These are phyloP conservation scores for Chaetomium olivaceum DNA, from an alignment of 2,329 filamentous ascomycete genomes.

Conservation along the genomic window DNA sequence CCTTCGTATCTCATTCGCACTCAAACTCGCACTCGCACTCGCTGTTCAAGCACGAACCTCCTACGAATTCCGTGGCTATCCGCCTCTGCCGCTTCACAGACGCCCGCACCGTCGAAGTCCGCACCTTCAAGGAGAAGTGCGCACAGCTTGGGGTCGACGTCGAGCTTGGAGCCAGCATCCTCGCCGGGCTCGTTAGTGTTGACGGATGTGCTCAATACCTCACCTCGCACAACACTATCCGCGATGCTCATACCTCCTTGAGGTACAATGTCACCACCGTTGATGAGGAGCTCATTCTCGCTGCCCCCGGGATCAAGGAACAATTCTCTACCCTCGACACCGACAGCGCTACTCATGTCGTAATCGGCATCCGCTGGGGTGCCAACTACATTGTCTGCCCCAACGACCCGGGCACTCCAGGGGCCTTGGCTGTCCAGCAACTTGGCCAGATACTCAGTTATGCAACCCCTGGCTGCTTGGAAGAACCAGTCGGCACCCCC, in stretches of 20 bases:
- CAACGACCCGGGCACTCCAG: not conserved
- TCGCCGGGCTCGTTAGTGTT: not conserved
- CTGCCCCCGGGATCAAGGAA: not conserved
- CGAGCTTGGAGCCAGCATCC: not conserved
- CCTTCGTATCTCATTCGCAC: not conserved
- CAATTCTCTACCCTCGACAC: not conserved
- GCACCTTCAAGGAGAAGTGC: not conserved
- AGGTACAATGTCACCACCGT: not conserved
- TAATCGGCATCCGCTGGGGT: not conserved
- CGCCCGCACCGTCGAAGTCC: not conserved
- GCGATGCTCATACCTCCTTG: not conserved
- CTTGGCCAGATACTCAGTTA: not conserved
- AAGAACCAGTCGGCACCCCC: not conserved
- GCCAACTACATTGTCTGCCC: not conserved
- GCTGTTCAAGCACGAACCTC: not conserved
- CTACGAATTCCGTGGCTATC: not conserved
- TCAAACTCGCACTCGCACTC: no score
- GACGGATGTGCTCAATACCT: not conserved
- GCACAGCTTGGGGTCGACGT: not conserved
- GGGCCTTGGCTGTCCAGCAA: not conserved
- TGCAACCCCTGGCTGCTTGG: not conserved
- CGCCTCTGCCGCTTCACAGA: not conserved
- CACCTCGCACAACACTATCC: no score
- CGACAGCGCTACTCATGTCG: not conserved
- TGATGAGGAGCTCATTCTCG: not conserved